These are phyloP conservation scores for Blastobotrys serpentis DNA, from an alignment of 1,139 yeast genomes.

Conservation along the genomic window DNA sequence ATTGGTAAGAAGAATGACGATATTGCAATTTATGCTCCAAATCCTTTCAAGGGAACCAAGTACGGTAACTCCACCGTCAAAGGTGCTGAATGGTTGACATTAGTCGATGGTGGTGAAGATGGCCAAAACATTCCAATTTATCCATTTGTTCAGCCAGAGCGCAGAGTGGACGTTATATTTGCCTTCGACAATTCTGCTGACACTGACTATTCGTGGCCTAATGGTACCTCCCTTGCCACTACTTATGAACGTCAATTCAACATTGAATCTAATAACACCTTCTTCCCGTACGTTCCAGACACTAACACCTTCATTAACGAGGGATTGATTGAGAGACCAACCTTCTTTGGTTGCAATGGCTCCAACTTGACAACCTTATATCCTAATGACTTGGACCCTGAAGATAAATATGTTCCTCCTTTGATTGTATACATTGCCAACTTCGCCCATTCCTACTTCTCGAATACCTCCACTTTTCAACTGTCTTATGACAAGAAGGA, in stretches of 20 bases:
- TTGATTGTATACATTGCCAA: constrained; percentile 79
- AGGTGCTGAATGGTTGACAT: constrained; percentile 48
- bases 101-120: constrained; percentile 92
- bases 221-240: constrained; percentile 66
- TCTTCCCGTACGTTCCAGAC: constrained; percentile 72
- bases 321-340: constrained; percentile 48
- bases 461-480: constrained; percentile 76
- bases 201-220: constrained; percentile 51
- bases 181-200: constrained; percentile 91
- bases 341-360: constrained; percentile 86
- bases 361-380: constrained; percentile 51
- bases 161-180: constrained; percentile 72
- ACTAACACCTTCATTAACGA: constrained; percentile 53
- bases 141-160: constrained; percentile 70
- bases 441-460: constrained; percentile 60
- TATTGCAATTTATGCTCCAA: constrained; percentile 71
- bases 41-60: constrained; percentile 58
- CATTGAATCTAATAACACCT: constrained; percentile 64
- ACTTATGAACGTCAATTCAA: constrained; percentile 70
- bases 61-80: constrained; percentile 34
- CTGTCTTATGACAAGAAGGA: constrained; percentile 62
- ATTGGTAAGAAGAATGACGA: constrained; percentile 47
- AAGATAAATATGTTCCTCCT: constrained; percentile 53
- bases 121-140: constrained; percentile 72
- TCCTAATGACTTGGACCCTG: constrained; percentile 25